Conservation (phyloP, 805 yeast genomes). For the Phaffomyces antillensis region DNA sequence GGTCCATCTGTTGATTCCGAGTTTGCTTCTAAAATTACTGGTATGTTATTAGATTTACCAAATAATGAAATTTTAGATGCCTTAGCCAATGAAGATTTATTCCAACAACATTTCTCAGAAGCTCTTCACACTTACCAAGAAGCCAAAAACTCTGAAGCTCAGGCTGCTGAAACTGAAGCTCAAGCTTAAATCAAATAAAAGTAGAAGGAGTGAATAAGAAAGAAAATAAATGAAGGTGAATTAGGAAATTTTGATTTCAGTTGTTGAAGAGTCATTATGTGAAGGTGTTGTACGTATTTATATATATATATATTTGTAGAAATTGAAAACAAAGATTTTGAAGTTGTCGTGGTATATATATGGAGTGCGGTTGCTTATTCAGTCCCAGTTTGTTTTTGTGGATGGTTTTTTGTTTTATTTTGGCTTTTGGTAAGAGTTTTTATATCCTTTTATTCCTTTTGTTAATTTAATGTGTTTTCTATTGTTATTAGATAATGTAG, state of each 20-base stretch:
- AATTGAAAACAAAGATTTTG: no score
- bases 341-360: no score
- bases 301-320: no score
- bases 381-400: not conserved
- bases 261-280: no score
- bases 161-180: conserved; percentile 7
- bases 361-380: no score
- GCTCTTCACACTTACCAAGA: conserved; percentile 92
- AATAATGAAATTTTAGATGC: conserved; percentile 83
- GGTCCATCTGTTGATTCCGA: conserved; percentile 86
- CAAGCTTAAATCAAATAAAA: conserved; percentile 8
- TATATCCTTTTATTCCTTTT: conserved; percentile 4
- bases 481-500: not conserved
- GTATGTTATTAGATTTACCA: conserved; percentile 96
- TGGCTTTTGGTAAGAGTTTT: conserved; percentile 2
- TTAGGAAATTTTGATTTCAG: no score
- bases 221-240: not conserved
- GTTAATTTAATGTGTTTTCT: conserved; percentile 8
- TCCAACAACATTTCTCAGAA: conserved; percentile 87
- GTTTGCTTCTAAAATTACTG: conserved; percentile 97
- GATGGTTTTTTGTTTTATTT: conserved; percentile 2
- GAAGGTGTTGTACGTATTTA: no score
- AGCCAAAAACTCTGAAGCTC: conserved; percentile 47
- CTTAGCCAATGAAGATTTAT: conserved; percentile 83
- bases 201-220: not conserved